A percentile compares a stretch with the other conserved stretches of the same genome.
Evolutionary conservation across 495 filamentous ascomycete genomes (phyloP).

Genomic region (Acidiella bohemica): DNA sequence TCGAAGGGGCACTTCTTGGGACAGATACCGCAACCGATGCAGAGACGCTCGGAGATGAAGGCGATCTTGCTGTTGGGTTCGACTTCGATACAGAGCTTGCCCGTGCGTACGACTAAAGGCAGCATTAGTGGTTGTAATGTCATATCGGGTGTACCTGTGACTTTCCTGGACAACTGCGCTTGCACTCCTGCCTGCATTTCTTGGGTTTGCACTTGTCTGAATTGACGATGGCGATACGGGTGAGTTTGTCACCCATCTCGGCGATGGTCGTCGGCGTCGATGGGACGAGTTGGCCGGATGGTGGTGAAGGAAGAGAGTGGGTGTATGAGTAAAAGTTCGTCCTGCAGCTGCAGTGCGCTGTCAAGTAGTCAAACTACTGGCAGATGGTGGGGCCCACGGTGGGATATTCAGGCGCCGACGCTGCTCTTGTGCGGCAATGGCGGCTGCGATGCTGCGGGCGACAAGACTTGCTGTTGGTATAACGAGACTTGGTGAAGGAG

Average conservation of each 20-base stretch:
- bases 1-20: slow-evolving; percentile 99
- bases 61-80: slow-evolving; percentile 80
- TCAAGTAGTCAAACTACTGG: no score
- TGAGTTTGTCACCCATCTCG: slow-evolving; percentile 75
- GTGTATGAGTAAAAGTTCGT: no score
- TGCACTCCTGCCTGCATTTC: slow-evolving; percentile 98
- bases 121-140: no score
- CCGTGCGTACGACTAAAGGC: slow-evolving; percentile 70
- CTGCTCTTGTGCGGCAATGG: no score
- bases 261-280: neutral
- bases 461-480: no score
- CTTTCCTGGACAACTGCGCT: slow-evolving; percentile 73
- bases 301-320: neutral
- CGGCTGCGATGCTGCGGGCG: no score
- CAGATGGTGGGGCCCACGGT: no score
- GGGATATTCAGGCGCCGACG: no score
- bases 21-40: slow-evolving; percentile 98
- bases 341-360: no score
- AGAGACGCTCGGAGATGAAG: slow-evolving; percentile 90
- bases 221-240: slow-evolving; percentile 93
- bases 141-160: no score
- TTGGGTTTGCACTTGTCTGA: slow-evolving; percentile 59
- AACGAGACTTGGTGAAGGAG: no score
- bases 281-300: slow-evolving; percentile 3
- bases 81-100: slow-evolving; percentile 96